Evolutionary conservation across 139 green algal genomes (phyloP), one percentile per base, ranked within the genome.

Genomic region (Bryopsis sp.): DNA sequence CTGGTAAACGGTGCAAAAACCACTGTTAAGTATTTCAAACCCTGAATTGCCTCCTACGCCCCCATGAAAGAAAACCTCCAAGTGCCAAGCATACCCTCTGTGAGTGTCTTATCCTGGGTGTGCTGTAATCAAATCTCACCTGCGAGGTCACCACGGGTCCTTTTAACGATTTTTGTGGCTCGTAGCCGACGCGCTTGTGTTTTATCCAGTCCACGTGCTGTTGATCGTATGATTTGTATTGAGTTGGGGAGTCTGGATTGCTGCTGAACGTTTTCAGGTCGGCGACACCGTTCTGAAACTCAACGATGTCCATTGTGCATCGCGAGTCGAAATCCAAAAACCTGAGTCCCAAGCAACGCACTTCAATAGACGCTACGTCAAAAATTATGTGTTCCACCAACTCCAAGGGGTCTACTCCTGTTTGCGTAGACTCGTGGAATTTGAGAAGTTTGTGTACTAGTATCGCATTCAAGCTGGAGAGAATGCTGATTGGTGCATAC

Each of bases 141-240:
- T 80, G 74, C 35, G 48, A 29, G 1, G 62, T 80, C 8, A 65
- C 74, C 48, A 80, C 59, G 1, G 74, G 74, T 7, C 39, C 64
- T 6, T 48, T 68, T 24, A 77, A 47, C 3, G 74, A 77, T 29
- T 58, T 38, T 48, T 77, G 70, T 31, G 61, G 19, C 32, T 77
- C 64, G 58, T 80, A 77, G 4, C 15, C 70, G 8, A 68, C 57
- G 1, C 74, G 70, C n/a, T 37, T 71, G 64, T 80, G 74, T 19
- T 65, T 65, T n/a, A 73, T 36, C 70, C 70, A 77, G 38, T 58
- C 33, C 3, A 63, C 46, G 11, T 63, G 50, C 39, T 74, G 47
- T 33, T 50, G 58, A 48, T 66, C 64, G 64, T 43, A 74, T 3
- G 64, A 74, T 2, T 36, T 58, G 58, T 64, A 77, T n/a, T 66